Evolutionary conservation across 495 filamentous ascomycete genomes (phyloP), one percentile per base, ranked within the genome.

Genomic region (Annulohypoxylon moriforme): DNA sequence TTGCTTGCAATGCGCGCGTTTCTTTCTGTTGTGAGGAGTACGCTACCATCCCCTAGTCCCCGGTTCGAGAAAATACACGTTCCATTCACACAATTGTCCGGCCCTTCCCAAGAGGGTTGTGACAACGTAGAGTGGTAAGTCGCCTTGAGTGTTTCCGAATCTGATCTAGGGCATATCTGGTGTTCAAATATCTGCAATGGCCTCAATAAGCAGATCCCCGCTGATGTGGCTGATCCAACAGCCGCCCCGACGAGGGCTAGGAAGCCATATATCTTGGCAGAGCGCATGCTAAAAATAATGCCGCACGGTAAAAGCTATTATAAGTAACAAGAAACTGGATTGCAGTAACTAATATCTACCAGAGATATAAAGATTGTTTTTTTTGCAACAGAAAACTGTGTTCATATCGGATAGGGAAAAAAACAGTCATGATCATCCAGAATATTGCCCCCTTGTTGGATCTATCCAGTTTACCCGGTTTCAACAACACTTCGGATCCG

Each of bases 31-130:
- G 80, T 80, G 38, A 83, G 50, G 11, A 83, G 64, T 1, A 74
- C 75, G 16, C 79, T 64, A 29, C 81, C 81, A 38, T 76, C 75
- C 33, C 72, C 67, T 18, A 73, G 52, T 6, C 52, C 18, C 7
- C 29, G 60, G 59, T 79, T 80, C 47, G 67, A 69, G 55, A 71
- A 84, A 8, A 81, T 60, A 57, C 82, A 83, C 44, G 77, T 78
- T 1, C 77, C 72, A 18, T 73, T 73, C n/a, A 78, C 59, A 52
- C 83, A 83, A 36, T 80, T 55, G 14, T 73, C 64, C 6, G 81
- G 80, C 0, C 79, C 81, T 10, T 75, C 27, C 82, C 82, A 83
- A 20, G 42, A 31, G 0, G 47, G 38, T 5, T 63, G 29, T 9
- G 24, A n/a, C 1, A 20, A 13, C 4, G 9, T 24, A 24, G 50